Conservation (phyloP, 2,329 filamentous ascomycete genomes). For the Fusarium sororula region DNA sequence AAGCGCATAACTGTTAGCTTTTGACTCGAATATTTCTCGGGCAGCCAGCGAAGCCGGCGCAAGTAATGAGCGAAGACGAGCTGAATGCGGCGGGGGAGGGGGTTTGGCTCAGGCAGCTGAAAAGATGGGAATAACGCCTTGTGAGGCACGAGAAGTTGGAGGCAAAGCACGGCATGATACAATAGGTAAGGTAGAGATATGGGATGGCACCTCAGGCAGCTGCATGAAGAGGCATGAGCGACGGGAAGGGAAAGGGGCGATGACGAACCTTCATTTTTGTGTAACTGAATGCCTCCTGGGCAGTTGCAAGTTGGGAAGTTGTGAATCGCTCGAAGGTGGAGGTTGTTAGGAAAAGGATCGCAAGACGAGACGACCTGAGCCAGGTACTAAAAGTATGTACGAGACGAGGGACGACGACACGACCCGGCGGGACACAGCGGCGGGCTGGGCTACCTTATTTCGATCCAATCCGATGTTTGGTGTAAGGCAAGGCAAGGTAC, state of each 20-base stretch:
- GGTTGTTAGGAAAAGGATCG: conserved; percentile 33
- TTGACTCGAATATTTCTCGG: conserved; percentile 27
- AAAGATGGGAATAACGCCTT: conserved; percentile 9
- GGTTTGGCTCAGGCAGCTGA: conserved; percentile 5
- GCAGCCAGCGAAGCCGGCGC: conserved; percentile 16
- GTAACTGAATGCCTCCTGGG: conserved; percentile 44
- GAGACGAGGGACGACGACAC: conserved; percentile 20
- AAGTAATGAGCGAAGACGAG: conserved; percentile 14
- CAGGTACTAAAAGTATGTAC: neutral
- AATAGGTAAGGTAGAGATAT: neutral
- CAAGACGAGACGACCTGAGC: conserved; percentile 34
- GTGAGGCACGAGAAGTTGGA: conserved; percentile 11
- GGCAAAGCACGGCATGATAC: conserved; percentile 10
- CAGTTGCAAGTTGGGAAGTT: conserved; percentile 40
- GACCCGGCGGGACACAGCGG: conserved; percentile 15
- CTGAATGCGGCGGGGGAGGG: conserved; percentile 28
- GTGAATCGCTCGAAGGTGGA: conserved; percentile 36
- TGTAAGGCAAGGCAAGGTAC: neutral
- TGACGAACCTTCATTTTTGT: conserved; percentile 51
- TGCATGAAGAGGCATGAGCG: conserved; percentile 15
- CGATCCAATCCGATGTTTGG: conserved; percentile 34
- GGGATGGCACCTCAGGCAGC: conserved; percentile 1
- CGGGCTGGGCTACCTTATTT: conserved; percentile 37
- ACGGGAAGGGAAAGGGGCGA: conserved; percentile 30
- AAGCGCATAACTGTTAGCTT: conserved; percentile 56